Conservation (phyloP, 257 asterid genomes). For the Jasminum sambac region DNA sequence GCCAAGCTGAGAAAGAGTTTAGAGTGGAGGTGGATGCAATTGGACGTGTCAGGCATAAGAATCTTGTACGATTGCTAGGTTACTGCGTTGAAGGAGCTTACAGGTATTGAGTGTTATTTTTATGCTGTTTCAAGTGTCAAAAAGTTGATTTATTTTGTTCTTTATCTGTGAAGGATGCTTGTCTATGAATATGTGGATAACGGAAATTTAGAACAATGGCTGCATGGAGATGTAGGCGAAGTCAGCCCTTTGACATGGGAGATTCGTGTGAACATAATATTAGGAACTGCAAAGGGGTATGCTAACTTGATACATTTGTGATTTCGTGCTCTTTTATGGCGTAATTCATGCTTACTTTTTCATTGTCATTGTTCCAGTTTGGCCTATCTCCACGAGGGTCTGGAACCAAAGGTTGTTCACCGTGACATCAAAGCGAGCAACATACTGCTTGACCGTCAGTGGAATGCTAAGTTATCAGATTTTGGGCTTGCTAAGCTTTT, state of each 20-base stretch:
- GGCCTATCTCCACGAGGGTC: conserved; percentile 94
- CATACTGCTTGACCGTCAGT: conserved; percentile 75
- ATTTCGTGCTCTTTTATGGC: conserved; percentile 4
- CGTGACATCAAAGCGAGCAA: conserved; percentile 94
- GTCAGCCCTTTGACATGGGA: conserved; percentile 94
- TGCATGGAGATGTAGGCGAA: conserved; percentile 95
- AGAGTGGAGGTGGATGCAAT: conserved; percentile 93
- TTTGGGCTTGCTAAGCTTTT: conserved; percentile 95
- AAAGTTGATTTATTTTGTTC: conserved; percentile 19
- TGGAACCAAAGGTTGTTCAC: conserved; percentile 96
- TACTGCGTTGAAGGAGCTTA: conserved; percentile 98
- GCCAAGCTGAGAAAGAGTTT: conserved; percentile 95
- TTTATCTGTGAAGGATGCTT: conserved; percentile 65
- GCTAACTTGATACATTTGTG: conserved; percentile 16
- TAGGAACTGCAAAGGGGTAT: conserved; percentile 93
- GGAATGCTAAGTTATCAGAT: conserved; percentile 92
- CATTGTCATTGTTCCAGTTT: conserved; percentile 46
- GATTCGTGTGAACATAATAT: conserved; percentile 67
- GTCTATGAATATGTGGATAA: conserved; percentile 90
- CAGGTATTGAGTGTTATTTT: conserved; percentile 42
- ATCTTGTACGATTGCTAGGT: conserved; percentile 87
- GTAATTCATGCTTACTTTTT: conserved; percentile 10
- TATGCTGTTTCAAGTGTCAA: conserved; percentile 4
- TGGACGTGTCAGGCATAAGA: conserved; percentile 96
- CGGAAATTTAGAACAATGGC: conserved; percentile 95